A percentile compares a stretch with the other conserved stretches of the same genome.
Conservation (phyloP, 2,329 filamentous ascomycete genomes). For the Diatrype stigma region DNA sequence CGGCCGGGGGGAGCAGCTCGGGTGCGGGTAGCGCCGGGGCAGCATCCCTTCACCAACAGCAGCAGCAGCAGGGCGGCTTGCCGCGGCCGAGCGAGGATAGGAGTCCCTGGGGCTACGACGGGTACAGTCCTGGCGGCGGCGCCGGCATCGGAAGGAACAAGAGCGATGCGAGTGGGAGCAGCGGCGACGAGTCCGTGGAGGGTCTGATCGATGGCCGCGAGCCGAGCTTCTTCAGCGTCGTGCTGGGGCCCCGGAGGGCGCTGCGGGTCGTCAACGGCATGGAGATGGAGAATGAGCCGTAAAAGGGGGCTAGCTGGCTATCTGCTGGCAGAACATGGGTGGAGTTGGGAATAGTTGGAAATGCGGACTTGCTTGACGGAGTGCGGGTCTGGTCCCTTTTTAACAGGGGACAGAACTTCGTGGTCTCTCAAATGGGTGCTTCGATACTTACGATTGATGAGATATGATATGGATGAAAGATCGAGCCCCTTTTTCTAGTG, state of each 20-base stretch:
- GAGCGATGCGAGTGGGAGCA: conserved; percentile 31
- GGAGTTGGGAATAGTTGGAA: too few relatives aligned
- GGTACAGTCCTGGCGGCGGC: conserved; percentile 14
- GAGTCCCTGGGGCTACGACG: conserved; percentile 19
- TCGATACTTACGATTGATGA: too few relatives aligned
- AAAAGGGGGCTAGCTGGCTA: too few relatives aligned
- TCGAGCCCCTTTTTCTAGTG: not conserved
- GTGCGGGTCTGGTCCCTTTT: too few relatives aligned
- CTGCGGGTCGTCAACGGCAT: conserved; percentile 62
- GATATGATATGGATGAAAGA: not conserved
- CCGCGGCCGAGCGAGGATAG: conserved; percentile 25
- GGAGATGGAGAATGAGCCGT: conserved; percentile 26
- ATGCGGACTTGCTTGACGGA: too few relatives aligned
- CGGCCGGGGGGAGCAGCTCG: not conserved
- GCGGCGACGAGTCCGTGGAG: conserved; percentile 32
- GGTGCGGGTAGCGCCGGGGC: conserved; percentile 2
- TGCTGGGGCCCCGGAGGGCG: conserved; percentile 64
- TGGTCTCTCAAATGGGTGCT: too few relatives aligned
- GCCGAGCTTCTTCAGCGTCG: conserved; percentile 67
- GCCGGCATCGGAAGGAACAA: conserved; percentile 20
- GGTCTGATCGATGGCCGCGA: conserved; percentile 46
- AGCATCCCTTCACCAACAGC: conserved; percentile 1
- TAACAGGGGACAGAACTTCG: too few relatives aligned
- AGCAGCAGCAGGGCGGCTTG: not conserved
- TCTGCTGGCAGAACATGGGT: too few relatives aligned